phyloP scores from a whole-genome alignment of 163 green algal genomes.

The Volvox carteri region DNA sequence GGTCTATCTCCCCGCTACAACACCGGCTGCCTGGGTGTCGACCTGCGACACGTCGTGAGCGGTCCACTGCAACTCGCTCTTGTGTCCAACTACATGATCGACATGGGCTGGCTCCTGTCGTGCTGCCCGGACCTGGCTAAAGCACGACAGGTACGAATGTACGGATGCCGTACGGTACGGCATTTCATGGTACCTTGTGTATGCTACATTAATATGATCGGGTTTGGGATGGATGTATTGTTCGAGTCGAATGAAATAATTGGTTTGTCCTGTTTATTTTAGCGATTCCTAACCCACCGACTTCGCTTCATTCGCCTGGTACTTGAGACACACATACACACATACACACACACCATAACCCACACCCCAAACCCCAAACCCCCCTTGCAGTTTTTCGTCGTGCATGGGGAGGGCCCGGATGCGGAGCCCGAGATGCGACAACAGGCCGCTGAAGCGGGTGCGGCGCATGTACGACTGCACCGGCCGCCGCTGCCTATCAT shows the following conservation, averaged over 20 bases:
- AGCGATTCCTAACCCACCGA: too few species aligned
- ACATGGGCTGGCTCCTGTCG: conserved; percentile 83
- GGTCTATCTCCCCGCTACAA: conserved; percentile 53
- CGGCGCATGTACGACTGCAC: conserved; percentile 52
- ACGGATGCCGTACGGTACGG: too few species aligned
- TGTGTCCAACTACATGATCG: conserved; percentile 87
- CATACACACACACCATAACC: too few species aligned
- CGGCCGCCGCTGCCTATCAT: conserved; percentile 72
- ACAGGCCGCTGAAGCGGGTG: conserved; percentile 10
- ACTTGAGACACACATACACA: too few species aligned
- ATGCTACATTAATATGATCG: too few species aligned
- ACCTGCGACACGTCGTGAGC: conserved; percentile 67
- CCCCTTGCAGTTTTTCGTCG: neutral
- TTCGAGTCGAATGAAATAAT: too few species aligned
- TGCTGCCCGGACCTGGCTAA: conserved; percentile 74
- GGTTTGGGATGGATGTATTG: too few species aligned
- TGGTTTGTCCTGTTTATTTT: too few species aligned
- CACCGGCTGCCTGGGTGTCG: conserved; percentile 64
- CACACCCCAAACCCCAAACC: too few species aligned
- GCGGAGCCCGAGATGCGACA: neutral
- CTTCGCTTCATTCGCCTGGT: too few species aligned
- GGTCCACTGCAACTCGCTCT: conserved; percentile 64
- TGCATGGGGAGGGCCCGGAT: conserved; percentile 17
- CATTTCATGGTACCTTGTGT: too few species aligned
- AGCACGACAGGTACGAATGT: conserved; percentile 64